Conservation (phyloP, 441 rosid species). For the Caryocar brasiliense region DNA sequence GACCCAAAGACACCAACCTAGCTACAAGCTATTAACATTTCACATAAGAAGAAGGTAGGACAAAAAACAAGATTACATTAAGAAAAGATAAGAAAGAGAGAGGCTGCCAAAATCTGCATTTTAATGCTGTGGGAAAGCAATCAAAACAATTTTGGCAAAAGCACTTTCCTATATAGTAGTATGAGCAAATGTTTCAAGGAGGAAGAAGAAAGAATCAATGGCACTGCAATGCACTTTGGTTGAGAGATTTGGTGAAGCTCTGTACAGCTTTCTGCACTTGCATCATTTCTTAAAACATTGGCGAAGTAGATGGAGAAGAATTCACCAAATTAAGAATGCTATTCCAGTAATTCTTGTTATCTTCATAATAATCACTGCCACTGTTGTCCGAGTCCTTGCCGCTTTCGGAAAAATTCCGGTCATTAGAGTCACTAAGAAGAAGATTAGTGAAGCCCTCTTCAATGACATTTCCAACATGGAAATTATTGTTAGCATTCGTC, state of each 20-base stretch:
- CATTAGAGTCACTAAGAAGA: slow-evolving; percentile 39
- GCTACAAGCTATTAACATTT: neutral
- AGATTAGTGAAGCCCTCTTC: slow-evolving; percentile 80
- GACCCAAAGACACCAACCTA: neutral
- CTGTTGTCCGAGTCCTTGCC: slow-evolving; percentile 34
- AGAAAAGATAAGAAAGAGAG: no score
- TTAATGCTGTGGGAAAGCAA: slow-evolving; percentile 6
- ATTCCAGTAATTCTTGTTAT: slow-evolving; percentile 93
- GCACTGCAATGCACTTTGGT: neutral
- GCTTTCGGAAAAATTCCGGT: slow-evolving; percentile 34
- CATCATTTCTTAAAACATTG: slow-evolving; percentile 43
- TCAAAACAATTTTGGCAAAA: slow-evolving; percentile 2
- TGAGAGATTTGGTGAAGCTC: neutral
- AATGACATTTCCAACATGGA: slow-evolving; percentile 22
- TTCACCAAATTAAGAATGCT: slow-evolving; percentile 88
- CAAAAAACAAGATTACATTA: no score
- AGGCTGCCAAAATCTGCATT: neutral
- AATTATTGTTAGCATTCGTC: slow-evolving; percentile 3
- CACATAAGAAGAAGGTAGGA: neutral
- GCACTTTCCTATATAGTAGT: slow-evolving; percentile 2
- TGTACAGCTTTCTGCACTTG: no score
- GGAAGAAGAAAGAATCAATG: slow-evolving; percentile 2
- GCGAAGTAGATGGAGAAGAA: slow-evolving; percentile 70
- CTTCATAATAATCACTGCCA: slow-evolving; percentile 53
- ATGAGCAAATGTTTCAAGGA: neutral